Conservation (phyloP, 768 basidiomycete species). For the Suillus americanus region DNA sequence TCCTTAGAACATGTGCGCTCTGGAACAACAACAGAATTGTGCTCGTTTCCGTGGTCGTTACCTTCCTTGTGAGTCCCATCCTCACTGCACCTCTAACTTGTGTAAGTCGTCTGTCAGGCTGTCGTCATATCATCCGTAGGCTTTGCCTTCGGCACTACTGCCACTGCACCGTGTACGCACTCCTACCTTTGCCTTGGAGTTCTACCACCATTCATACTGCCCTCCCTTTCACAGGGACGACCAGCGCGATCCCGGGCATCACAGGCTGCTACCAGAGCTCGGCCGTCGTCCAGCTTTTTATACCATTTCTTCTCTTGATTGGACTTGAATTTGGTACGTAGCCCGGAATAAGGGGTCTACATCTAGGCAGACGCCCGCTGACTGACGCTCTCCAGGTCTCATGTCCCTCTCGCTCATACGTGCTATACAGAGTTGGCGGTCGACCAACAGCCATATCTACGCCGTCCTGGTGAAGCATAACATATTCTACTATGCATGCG, state of each 20-base stretch:
- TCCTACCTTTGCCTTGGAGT: neutral
- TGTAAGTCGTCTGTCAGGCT: neutral
- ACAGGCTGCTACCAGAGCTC: neutral
- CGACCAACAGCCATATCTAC: neutral
- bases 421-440: constrained; percentile 1
- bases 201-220: neutral
- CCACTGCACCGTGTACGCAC: constrained; percentile 1
- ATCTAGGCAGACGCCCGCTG: neutral
- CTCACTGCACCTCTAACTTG: neutral
- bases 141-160: neutral
- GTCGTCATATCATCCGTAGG: neutral
- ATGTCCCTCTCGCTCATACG: neutral
- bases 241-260: neutral
- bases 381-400: neutral
- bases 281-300: neutral
- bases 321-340: neutral
- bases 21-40: constrained; percentile 1
- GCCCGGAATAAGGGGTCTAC: neutral
- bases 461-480: neutral
- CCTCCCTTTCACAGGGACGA: neutral
- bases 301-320: neutral
- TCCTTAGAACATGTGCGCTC: neutral
- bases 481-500: neutral
- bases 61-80: neutral
- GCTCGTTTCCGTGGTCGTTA: too few relatives aligned